phyloP scores from a whole-genome alignment of 768 basidiomycete genomes.

The Boletus rubroflammeus region DNA sequence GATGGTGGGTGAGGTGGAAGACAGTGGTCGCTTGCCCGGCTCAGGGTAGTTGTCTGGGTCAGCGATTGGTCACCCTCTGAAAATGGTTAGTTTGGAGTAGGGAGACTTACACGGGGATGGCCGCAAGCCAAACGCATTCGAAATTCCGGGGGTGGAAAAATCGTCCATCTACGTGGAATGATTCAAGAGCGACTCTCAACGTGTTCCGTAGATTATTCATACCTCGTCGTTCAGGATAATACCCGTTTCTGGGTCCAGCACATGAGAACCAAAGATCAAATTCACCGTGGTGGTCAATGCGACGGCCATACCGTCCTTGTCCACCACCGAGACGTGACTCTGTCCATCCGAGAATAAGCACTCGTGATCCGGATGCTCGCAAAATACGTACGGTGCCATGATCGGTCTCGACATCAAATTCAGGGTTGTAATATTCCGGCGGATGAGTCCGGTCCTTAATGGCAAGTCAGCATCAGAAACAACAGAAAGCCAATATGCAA shows the following conservation, averaged over 20 bases:
- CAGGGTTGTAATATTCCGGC: slow-evolving; percentile 79
- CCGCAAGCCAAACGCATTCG: slow-evolving; percentile 79
- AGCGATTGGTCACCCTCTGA: not conserved
- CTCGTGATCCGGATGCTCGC: not conserved
- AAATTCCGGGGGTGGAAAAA: slow-evolving; percentile 80
- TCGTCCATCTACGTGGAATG: slow-evolving; percentile 68
- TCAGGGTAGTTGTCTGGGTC: slow-evolving; percentile 80
- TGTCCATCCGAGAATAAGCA: slow-evolving; percentile 28
- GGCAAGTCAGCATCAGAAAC: slow-evolving; percentile 5
- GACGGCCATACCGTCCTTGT: slow-evolving; percentile 84
- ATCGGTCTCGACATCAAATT: slow-evolving; percentile 72
- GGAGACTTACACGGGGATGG: slow-evolving; percentile 69
- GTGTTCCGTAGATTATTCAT: not conserved
- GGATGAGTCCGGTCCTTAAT: slow-evolving; percentile 75
- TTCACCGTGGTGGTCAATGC: slow-evolving; percentile 88
- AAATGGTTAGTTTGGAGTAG: not conserved
- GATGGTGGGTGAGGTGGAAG: slow-evolving; percentile 79
- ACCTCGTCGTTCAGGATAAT: slow-evolving; percentile 88
- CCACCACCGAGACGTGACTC: slow-evolving; percentile 84
- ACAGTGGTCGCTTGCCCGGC: slow-evolving; percentile 84
- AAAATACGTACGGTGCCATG: slow-evolving; percentile 65
- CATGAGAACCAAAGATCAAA: slow-evolving; percentile 81
- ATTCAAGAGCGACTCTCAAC: not conserved
- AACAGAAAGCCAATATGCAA: not conserved
- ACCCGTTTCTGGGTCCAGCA: slow-evolving; percentile 84